phyloP scores from a whole-genome alignment of 257 asterid species.

The Echites panduratus region DNA sequence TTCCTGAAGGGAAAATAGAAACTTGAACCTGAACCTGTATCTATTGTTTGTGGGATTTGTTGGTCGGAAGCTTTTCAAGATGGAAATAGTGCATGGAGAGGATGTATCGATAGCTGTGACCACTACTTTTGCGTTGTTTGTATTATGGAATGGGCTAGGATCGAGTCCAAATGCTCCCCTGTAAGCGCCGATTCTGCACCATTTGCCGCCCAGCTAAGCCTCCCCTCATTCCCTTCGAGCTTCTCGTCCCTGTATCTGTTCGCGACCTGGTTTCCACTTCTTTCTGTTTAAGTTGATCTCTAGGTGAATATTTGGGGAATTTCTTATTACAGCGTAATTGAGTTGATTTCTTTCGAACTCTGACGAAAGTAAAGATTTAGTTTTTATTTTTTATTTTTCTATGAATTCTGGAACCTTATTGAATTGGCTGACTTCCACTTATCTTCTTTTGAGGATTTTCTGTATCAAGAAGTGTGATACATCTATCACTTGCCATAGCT shows the following conservation, averaged over 20 bases:
- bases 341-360: not conserved
- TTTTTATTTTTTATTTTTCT: not conserved
- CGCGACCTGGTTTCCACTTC: conserved; percentile 60
- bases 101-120: conserved; percentile 57
- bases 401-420: not conserved
- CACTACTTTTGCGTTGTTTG: conserved; percentile 73
- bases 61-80: conserved; percentile 38
- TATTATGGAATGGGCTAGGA: conserved; percentile 80
- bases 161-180: conserved; percentile 69
- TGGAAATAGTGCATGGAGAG: conserved; percentile 36
- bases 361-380: not conserved
- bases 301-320: not conserved
- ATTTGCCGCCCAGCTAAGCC: conserved; percentile 60
- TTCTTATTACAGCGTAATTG: not conserved
- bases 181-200: conserved; percentile 66
- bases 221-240: conserved; percentile 47
- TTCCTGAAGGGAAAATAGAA: conserved; percentile 34
- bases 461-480: not conserved
- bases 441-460: not conserved
- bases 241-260: conserved; percentile 46
- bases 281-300: not conserved
- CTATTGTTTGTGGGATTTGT: conserved; percentile 58
- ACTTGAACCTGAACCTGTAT: conserved; percentile 21
- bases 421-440: not conserved
- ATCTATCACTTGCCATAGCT: not conserved